Evolutionary conservation across 306 rosid genomes (phyloP).

Genomic region (Cicer arietinum): DNA sequence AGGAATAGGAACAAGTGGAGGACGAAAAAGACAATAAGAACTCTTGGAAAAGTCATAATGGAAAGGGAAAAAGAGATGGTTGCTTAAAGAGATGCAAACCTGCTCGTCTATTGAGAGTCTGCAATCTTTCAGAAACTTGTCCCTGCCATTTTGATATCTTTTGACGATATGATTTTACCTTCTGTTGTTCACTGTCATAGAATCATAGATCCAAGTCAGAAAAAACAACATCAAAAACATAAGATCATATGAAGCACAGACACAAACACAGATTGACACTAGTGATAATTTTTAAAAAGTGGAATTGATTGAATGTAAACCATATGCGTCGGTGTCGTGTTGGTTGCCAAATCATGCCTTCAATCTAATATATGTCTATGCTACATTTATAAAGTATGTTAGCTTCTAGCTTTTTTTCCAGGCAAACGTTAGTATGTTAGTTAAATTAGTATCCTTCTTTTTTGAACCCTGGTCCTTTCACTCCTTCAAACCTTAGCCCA

Average conservation of each 20-base stretch:
- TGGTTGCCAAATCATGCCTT: too few relatives aligned
- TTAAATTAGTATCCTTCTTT: too few relatives aligned
- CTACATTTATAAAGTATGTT: not conserved
- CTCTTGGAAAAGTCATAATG: not conserved
- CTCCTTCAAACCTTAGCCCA: too few relatives aligned
- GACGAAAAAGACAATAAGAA: conserved; percentile 35
- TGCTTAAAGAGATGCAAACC: conserved; percentile 53
- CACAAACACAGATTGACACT: too few relatives aligned
- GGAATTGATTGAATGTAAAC: too few relatives aligned
- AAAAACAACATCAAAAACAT: conserved; percentile 35
- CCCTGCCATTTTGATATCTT: conserved; percentile 94
- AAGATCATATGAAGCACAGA: not conserved
- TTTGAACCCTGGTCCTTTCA: too few relatives aligned
- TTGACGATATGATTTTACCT: conserved; percentile 82
- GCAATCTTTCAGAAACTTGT: conserved; percentile 88
- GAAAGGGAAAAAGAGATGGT: not conserved
- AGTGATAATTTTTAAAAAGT: too few relatives aligned
- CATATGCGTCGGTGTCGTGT: too few relatives aligned
- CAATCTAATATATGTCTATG: too few relatives aligned
- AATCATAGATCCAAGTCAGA: conserved; percentile 39
- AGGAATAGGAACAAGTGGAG: conserved; percentile 25
- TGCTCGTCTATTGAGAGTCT: conserved; percentile 70
- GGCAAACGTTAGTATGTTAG: too few relatives aligned
- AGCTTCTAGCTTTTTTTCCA: not conserved
- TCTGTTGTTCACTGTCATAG: conserved; percentile 75